A percentile compares a stretch with the other conserved stretches of the same genome.
Conservation (phyloP, 2,329 filamentous ascomycete genomes). For the Colletotrichum abscissum region DNA sequence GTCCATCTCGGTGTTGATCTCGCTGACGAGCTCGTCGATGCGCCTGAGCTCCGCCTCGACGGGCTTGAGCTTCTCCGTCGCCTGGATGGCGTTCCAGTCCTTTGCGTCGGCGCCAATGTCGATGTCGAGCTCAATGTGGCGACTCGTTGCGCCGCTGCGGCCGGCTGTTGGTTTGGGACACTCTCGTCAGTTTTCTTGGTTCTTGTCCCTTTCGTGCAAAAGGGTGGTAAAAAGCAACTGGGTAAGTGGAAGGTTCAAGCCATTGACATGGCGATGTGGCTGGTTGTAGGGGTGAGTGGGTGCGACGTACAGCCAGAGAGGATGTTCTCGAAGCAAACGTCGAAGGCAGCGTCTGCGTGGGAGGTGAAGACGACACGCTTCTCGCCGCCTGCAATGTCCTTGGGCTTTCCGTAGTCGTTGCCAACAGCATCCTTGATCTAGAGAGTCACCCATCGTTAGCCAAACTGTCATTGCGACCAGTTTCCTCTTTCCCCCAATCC, state of each 20-base stretch:
- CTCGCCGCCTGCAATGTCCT: conserved; percentile 92
- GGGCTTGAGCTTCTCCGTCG: conserved; percentile 96
- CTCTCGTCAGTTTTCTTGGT: conserved; percentile 34
- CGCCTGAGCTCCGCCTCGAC: conserved; percentile 93
- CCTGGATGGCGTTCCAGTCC: conserved; percentile 97
- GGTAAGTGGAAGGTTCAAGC: conserved; percentile 21
- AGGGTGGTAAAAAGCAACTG: neutral
- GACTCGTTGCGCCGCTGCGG: conserved; percentile 62
- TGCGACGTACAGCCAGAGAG: conserved; percentile 73
- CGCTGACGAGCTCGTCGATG: conserved; percentile 89
- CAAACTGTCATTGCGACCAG: neutral
- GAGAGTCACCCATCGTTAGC: conserved; percentile 25
- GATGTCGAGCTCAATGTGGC: conserved; percentile 90
- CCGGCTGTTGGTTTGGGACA: conserved; percentile 42
- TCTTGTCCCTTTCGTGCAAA: neutral
- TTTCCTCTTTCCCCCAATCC: neutral
- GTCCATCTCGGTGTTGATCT: conserved; percentile 95
- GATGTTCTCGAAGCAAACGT: conserved; percentile 95
- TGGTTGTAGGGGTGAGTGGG: neutral
- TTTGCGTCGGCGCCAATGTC: conserved; percentile 97
- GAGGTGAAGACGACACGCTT: conserved; percentile 94
- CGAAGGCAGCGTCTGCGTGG: conserved; percentile 90
- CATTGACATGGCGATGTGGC: conserved; percentile 9
- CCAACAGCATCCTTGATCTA: conserved; percentile 95
- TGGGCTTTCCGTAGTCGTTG: conserved; percentile 94